Conservation (phyloP, 345 rosid species). For the Ceriops tagal region DNA sequence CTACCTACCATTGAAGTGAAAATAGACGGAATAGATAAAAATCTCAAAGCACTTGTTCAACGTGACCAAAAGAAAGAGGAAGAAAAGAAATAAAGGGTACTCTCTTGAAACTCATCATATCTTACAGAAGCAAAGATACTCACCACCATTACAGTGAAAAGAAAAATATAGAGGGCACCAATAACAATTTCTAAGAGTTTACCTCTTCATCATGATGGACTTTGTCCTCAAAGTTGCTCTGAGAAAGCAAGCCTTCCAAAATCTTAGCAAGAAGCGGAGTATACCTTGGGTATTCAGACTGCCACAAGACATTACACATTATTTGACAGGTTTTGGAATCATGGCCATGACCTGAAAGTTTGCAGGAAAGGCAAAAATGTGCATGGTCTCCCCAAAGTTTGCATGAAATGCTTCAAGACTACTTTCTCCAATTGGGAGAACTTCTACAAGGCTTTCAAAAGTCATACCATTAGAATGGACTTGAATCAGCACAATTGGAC, state of each 20-base stretch:
- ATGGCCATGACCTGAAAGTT: neutral
- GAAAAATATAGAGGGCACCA: no score
- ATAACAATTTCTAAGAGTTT: slow-evolving; percentile 15
- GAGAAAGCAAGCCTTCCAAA: slow-evolving; percentile 73
- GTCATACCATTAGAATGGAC: neutral
- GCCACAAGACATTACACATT: slow-evolving; percentile 32
- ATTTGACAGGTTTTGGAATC: slow-evolving; percentile 15
- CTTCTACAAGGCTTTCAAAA: neutral
- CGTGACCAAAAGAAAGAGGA: slow-evolving; percentile 26
- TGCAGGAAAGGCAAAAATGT: neutral
- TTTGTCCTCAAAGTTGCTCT: slow-evolving; percentile 58
- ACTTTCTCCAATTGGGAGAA: neutral
- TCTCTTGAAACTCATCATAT: neutral
- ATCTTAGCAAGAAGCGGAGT: slow-evolving; percentile 83
- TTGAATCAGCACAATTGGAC: neutral
- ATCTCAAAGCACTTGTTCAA: slow-evolving; percentile 34
- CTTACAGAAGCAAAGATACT: neutral
- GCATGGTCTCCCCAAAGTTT: no score
- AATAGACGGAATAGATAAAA: neutral
- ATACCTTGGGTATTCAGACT: slow-evolving; percentile 77
- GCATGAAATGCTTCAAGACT: neutral
- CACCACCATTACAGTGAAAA: neutral
- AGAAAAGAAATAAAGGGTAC: no score
- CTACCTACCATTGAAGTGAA: neutral
- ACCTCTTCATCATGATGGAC: slow-evolving; percentile 62